These are phyloP conservation scores for Diplodia seriata DNA, from an alignment of 2,329 filamentous ascomycete genomes.

Conservation along the genomic window DNA sequence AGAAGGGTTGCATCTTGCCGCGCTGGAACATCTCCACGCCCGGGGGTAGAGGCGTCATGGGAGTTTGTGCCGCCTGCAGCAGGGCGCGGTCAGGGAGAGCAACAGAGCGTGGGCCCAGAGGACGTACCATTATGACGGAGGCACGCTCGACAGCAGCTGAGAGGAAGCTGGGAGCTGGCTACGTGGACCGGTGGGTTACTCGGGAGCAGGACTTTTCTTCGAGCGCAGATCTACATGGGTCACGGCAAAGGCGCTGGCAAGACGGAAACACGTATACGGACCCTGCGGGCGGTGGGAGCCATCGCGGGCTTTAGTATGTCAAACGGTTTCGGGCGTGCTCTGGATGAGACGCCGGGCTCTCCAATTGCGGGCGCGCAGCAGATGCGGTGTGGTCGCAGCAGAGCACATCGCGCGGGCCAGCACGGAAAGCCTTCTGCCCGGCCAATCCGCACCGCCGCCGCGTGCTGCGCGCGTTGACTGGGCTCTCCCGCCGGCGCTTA, in stretches of 20 bases:
- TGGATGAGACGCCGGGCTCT: constrained; percentile 22
- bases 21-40: constrained; percentile 59
- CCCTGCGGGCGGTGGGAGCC: constrained; percentile 28
- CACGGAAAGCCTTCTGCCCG: constrained; percentile 29
- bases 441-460: constrained; percentile 44
- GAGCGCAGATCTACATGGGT: constrained; percentile 32
- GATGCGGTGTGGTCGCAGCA: constrained; percentile 30
- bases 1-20: constrained; percentile 63
- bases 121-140: constrained; percentile 41
- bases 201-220: constrained; percentile 25
- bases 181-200: constrained; percentile 15
- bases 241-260: constrained; percentile 4
- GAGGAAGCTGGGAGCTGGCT: constrained; percentile 7
- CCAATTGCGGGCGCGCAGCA: constrained; percentile 18
- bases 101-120: neutral
- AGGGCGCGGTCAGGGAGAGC: constrained; percentile 3
- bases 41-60: constrained; percentile 52
- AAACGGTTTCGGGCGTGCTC: constrained; percentile 4
- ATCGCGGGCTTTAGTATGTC: constrained; percentile 30
- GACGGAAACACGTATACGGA: constrained; percentile 27
- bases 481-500: constrained; percentile 45
- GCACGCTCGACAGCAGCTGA: neutral
- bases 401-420: constrained; percentile 16
- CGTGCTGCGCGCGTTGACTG: constrained; percentile 35
- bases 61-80: constrained; percentile 35